Evolutionary conservation across 2,329 filamentous ascomycete species (phyloP).

Genomic region (Elsinoe perseae): DNA sequence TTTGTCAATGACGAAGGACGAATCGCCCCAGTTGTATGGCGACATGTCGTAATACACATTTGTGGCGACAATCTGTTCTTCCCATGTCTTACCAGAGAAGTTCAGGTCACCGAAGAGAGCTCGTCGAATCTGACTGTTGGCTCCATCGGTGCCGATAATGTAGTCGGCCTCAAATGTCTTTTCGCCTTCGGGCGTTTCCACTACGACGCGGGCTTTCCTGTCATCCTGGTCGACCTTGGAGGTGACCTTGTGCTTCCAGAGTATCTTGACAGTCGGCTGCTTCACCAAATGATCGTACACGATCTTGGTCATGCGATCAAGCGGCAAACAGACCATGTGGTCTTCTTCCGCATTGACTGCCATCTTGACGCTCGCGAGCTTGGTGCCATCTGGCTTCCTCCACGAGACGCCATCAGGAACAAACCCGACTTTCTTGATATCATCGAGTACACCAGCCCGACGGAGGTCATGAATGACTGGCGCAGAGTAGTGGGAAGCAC

Average conservation of each 20-base stretch:
- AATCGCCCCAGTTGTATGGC: constrained; percentile 13
- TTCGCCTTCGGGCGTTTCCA: constrained; percentile 19
- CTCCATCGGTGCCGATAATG: constrained; percentile 21
- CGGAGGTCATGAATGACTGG: constrained; percentile 32
- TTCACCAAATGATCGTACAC: constrained; percentile 20
- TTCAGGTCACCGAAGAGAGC: constrained; percentile 19
- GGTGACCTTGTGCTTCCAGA: constrained; percentile 19
- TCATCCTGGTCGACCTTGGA: constrained; percentile 21
- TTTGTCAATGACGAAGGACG: constrained; percentile 18
- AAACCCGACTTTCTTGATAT: constrained; percentile 22
- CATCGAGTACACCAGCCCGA: constrained; percentile 29
- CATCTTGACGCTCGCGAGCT: constrained; percentile 18
- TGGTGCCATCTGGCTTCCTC: constrained; percentile 19
- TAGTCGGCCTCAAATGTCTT: constrained; percentile 19
- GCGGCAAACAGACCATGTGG: constrained; percentile 19
- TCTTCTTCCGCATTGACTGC: constrained; percentile 15
- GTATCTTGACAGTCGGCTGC: constrained; percentile 17
- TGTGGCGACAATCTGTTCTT: constrained; percentile 32
- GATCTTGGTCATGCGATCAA: constrained; percentile 21
- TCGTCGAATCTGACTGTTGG: constrained; percentile 19
- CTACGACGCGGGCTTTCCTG: constrained; percentile 21
- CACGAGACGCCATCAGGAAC: constrained; percentile 20
- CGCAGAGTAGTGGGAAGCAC: constrained; percentile 44
- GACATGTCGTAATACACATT: constrained; percentile 23
- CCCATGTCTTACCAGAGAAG: constrained; percentile 22